These are phyloP conservation scores for Metschnikowia reukaufii DNA, from an alignment of 805 yeast genomes.

Conservation along the genomic window DNA sequence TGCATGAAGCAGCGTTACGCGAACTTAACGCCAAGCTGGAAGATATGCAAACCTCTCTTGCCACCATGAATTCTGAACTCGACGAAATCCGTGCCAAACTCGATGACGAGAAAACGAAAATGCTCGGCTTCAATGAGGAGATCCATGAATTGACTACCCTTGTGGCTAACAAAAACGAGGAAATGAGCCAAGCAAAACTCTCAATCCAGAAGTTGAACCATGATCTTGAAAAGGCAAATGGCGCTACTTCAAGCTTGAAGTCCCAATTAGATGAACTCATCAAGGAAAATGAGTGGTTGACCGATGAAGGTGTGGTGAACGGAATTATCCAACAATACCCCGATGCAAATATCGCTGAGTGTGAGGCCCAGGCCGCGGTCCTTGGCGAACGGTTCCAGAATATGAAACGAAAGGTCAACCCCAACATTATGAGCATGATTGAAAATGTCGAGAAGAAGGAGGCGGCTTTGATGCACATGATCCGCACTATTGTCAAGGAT, in stretches of 20 bases:
- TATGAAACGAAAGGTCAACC: slow-evolving; percentile 79
- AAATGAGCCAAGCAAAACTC: slow-evolving; percentile 47
- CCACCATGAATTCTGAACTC: slow-evolving; percentile 23
- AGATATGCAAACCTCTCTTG: slow-evolving; percentile 24
- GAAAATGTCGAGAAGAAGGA: slow-evolving; percentile 92
- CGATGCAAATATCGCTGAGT: slow-evolving; percentile 60
- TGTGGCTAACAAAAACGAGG: slow-evolving; percentile 45
- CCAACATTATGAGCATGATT: slow-evolving; percentile 85
- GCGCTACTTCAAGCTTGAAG: slow-evolving; percentile 36
- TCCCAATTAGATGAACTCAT: slow-evolving; percentile 45
- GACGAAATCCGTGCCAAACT: slow-evolving; percentile 30
- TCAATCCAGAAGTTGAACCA: slow-evolving; percentile 54
- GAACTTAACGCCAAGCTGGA: slow-evolving; percentile 22
- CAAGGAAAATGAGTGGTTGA: slow-evolving; percentile 70
- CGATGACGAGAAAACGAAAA: slow-evolving; percentile 56
- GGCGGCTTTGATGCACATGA: slow-evolving; percentile 69
- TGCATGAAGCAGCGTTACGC: slow-evolving; percentile 31
- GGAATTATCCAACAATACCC: slow-evolving; percentile 62
- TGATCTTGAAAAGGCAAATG: slow-evolving; percentile 51
- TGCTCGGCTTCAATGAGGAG: slow-evolving; percentile 75
- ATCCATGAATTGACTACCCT: slow-evolving; percentile 55
- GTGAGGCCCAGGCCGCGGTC: slow-evolving; percentile 55
- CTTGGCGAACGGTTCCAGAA: slow-evolving; percentile 60
- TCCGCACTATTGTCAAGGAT: slow-evolving; percentile 83
- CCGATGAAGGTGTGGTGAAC: slow-evolving; percentile 57